Percentiles rank a stretch among this genome's conserved stretches.
phyloP scores from a whole-genome alignment of 2,329 filamentous ascomycete species.

The Colletotrichum cereale region DNA sequence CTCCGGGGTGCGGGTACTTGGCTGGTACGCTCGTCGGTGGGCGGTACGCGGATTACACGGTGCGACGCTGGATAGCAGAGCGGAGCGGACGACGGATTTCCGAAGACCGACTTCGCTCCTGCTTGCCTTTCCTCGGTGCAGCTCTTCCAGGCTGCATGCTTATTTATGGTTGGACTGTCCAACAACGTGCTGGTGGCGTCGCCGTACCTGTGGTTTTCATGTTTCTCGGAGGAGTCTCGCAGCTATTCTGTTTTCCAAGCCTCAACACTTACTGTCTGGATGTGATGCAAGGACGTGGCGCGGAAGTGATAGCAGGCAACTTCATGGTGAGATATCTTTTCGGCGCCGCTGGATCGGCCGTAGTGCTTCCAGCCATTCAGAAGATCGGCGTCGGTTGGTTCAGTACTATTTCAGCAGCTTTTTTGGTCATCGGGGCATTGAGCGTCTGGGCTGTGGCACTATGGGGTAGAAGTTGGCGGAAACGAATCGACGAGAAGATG shows the following conservation, averaged over 20 bases:
- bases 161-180: conserved; percentile 71
- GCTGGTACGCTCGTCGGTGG: conserved; percentile 76
- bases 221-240: conserved; percentile 77
- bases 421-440: conserved; percentile 41
- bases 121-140: conserved; percentile 69
- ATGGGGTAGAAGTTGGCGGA: conserved; percentile 32
- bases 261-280: conserved; percentile 68
- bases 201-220: conserved; percentile 73
- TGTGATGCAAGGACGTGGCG: conserved; percentile 37
- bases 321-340: conserved; percentile 84
- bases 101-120: conserved; percentile 76
- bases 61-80: conserved; percentile 70
- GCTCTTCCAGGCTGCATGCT: conserved; percentile 75
- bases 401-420: conserved; percentile 69
- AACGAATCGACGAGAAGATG: conserved; percentile 17
- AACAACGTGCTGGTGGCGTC: conserved; percentile 47
- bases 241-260: conserved; percentile 77
- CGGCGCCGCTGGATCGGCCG: conserved; percentile 77
- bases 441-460: conserved; percentile 33
- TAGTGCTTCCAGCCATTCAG: conserved; percentile 80
- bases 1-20: conserved; percentile 76
- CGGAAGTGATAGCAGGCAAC: conserved; percentile 72
- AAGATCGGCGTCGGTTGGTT: conserved; percentile 86
- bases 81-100: conserved; percentile 69
- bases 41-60: conserved; percentile 73